These are phyloP conservation scores for Globisporangium ultimum DNA, from an alignment of 352 stramenopile genomes.

Conservation along the genomic window DNA sequence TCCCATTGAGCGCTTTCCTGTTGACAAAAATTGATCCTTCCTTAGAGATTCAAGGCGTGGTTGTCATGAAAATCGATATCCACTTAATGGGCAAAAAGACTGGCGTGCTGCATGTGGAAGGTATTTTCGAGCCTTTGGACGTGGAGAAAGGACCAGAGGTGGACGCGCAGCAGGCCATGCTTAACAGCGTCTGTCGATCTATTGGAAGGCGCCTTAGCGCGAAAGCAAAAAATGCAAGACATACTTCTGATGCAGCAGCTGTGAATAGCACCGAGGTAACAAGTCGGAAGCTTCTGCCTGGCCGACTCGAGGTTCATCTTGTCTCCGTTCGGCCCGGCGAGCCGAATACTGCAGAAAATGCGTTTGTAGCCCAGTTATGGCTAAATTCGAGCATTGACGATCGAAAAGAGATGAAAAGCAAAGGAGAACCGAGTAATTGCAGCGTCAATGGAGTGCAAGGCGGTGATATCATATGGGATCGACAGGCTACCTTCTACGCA, in stretches of 20 bases:
- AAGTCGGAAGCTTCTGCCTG: slow-evolving; percentile 5
- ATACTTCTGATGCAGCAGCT: not conserved
- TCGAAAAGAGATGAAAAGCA: slow-evolving; percentile 28
- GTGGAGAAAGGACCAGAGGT: slow-evolving; percentile 8
- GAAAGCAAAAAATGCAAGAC: slow-evolving; percentile 12
- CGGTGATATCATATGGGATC: slow-evolving; percentile 27
- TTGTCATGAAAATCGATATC: slow-evolving; percentile 30
- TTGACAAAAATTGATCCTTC: slow-evolving; percentile 9
- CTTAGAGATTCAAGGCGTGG: slow-evolving; percentile 8
- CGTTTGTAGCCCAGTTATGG: slow-evolving; percentile 32
- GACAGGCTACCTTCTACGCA: slow-evolving; percentile 36
- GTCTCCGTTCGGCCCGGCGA: slow-evolving; percentile 15
- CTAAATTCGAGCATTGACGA: slow-evolving; percentile 31
- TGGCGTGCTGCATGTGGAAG: slow-evolving; percentile 27
- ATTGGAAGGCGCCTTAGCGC: slow-evolving; percentile 8
- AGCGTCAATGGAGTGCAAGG: slow-evolving; percentile 7
- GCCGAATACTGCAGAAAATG: slow-evolving; percentile 8
- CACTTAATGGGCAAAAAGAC: slow-evolving; percentile 28
- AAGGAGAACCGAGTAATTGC: slow-evolving; percentile 1
- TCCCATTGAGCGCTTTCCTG: slow-evolving; percentile 35
- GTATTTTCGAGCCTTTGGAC: slow-evolving; percentile 38
- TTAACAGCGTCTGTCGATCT: slow-evolving; percentile 9
- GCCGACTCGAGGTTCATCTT: slow-evolving; percentile 39
- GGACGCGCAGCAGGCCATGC: not conserved
- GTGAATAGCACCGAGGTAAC: not conserved